Base-by-base conservation (phyloP, 202 grass and related monocot species). In the Miscanthus sacchariflorus region DNA sequence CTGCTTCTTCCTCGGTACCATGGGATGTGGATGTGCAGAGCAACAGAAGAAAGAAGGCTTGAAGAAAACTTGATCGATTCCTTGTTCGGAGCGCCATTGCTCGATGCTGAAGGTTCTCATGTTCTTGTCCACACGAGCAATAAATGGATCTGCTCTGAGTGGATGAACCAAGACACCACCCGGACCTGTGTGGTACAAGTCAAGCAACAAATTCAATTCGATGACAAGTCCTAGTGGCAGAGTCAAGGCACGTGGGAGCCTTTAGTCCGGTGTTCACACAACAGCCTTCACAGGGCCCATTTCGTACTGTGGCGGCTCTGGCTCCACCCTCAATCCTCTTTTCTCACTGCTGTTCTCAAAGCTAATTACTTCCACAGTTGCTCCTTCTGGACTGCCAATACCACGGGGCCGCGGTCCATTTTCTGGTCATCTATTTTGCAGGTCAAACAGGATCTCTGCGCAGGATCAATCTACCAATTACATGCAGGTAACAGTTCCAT, bases 1-100 rank as follows among this genome's bases (percentile, higher is more conserved):
- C 65, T 70, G 81, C 77, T 67, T 87, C 81, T 50, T 70, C 14
- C 21, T 42, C n/a, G 27, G 38, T 44, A 15, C 33, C 74, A 77
- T 1, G 2, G 7, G 46, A 78, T 69, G 6, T 1, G 45, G 33
- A 69, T 61, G 5, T 14, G 70, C 50, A 36, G 14, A 56, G 21
- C 6, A 85, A 5, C 33, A 86, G n/a, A 12, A 70, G 83, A 14
- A 78, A 12, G 2, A 44, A 13, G 9, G 14, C 5, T 61, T 27
- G 43, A 5, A 43, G 15, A 33, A 78, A 25, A 68, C 63, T 68
- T 81, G 28, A 30, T 30, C 33, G 52, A 10, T 38, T 72, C 43
- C 36, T 68, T 48, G 23, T 33, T 18, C 0, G 18, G 49, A 42
- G 46, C 5, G 7, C 6, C 6, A 36, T 58, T 23, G 58, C 68